These are phyloP conservation scores for sorghum (Sorghum bicolor) DNA, from an alignment of 176 grass and related monocot genomes.

Conservation along the genomic window Sorghum_bicolor_NCBIv3 NC_012875.2:60239001-60239500, in stretches of 20 bases:
- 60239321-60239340: neutral
- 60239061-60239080: slow-evolving; percentile 76
- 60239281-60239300: neutral
- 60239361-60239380: neutral
- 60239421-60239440: slow-evolving; percentile 40
- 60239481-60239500: slow-evolving; percentile 19
- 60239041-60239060: slow-evolving; percentile 98
- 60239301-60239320: neutral
- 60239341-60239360: neutral
- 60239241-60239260: slow-evolving; percentile 78
- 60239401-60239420: neutral
- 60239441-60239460: slow-evolving; percentile 20
- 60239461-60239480: neutral
- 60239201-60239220: slow-evolving; percentile 86
- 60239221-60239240: slow-evolving; percentile 87
- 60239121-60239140: neutral
- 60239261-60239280: slow-evolving; percentile 30
- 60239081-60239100: neutral
- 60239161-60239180: neutral
- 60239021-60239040: slow-evolving; percentile 88
- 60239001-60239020: slow-evolving; percentile 61
- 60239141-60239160: neutral
- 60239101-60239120: neutral
- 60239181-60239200: slow-evolving; percentile 84
- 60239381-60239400: neutral